Conservation (phyloP, 352 stramenopile genomes). For the Pythium coloratum region DNA sequence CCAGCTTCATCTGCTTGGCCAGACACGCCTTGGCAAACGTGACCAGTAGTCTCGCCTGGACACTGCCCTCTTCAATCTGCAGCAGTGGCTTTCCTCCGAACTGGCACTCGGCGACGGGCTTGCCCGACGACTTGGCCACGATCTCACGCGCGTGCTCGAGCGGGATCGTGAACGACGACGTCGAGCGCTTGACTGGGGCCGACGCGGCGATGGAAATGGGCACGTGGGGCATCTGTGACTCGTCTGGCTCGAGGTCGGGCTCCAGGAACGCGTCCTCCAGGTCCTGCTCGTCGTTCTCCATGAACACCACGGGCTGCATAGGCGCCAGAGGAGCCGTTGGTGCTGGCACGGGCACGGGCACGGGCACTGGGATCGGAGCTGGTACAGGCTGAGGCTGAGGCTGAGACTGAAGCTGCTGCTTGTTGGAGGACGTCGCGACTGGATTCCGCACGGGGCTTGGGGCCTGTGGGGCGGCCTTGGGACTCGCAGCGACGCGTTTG, state of each 20-base stretch:
- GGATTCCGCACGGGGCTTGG: background rate
- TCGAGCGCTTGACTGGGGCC: constrained; percentile 12
- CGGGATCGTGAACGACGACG: constrained; percentile 28
- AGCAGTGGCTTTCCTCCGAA: constrained; percentile 62
- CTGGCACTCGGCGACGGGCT: constrained; percentile 54
- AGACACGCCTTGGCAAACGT: constrained; percentile 79
- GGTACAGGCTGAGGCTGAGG: background rate
- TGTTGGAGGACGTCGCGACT: background rate
- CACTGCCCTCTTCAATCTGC: constrained; percentile 61
- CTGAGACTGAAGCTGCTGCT: background rate
- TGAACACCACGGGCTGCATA: constrained; percentile 1
- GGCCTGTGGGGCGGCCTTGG: background rate
- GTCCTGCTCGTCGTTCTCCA: constrained; percentile 9
- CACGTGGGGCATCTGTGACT: constrained; percentile 19
- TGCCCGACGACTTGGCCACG: constrained; percentile 60
- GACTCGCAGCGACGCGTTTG: background rate
- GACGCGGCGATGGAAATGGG: constrained; percentile 23
- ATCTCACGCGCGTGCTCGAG: constrained; percentile 33
- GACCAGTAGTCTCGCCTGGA: constrained; percentile 65
- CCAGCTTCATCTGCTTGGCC: constrained; percentile 48
- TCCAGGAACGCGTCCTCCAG: constrained; percentile 7
- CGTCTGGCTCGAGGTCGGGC: constrained; percentile 15
- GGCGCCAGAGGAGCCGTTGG: background rate
- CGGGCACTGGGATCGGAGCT: background rate
- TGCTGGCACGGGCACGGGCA: background rate